Evolutionary conservation across 371 early-diverging fungal species (phyloP).

Genomic region (Mycotypha africana): DNA sequence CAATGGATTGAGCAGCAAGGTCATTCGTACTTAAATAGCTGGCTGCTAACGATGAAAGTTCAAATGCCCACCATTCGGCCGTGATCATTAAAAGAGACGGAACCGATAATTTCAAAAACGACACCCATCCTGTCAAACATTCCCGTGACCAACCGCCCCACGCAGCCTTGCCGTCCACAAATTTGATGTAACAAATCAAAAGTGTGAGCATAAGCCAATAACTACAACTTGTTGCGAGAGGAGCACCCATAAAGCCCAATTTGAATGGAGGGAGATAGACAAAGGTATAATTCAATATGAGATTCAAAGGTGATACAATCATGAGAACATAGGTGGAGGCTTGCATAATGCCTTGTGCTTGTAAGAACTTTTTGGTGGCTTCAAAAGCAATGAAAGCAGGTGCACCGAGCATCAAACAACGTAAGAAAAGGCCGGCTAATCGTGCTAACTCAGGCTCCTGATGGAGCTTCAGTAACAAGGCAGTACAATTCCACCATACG

Average conservation of each 20-base stretch:
- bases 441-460: conserved; percentile 36
- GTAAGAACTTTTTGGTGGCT: conserved; percentile 72
- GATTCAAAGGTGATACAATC: conserved; percentile 65
- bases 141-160: conserved; percentile 83
- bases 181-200: conserved; percentile 56
- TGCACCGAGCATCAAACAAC: conserved; percentile 61
- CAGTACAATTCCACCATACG: conserved; percentile 69
- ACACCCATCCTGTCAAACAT: conserved; percentile 55
- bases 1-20: conserved; percentile 80
- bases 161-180: conserved; percentile 55
- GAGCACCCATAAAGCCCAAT: conserved; percentile 78
- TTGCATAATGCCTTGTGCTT: conserved; percentile 82
- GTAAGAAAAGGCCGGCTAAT: conserved; percentile 47
- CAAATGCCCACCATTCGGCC: conserved; percentile 69
- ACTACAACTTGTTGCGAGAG: conserved; percentile 67
- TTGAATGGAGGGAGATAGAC: conserved; percentile 62
- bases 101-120: conserved; percentile 63
- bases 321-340: conserved; percentile 66
- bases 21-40: conserved; percentile 66
- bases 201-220: conserved; percentile 62
- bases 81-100: conserved; percentile 65
- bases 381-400: conserved; percentile 75
- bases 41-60: conserved; percentile 75
- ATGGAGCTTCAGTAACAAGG: conserved; percentile 34
- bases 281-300: conserved; percentile 61